Percentiles rank a stretch among this genome's conserved stretches.
These are phyloP conservation scores for Chenopodium formosanum DNA, from an alignment of 148 eudicot genomes.

Conservation along the genomic window DNA sequence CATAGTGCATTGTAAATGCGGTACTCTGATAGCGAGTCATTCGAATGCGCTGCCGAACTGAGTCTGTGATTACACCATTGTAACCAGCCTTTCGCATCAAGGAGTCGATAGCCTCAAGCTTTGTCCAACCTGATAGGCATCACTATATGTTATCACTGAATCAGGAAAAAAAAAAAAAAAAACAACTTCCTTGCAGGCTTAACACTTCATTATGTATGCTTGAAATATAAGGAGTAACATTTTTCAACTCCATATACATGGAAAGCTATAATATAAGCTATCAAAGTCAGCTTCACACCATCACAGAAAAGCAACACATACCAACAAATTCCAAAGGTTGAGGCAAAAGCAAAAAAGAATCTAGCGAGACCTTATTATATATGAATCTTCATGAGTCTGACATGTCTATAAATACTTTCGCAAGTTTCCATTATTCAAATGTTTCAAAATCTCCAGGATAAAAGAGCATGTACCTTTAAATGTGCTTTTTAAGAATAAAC, in stretches of 20 bases:
- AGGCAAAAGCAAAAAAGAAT: neutral
- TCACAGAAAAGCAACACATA: neutral
- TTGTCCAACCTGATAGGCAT: constrained; percentile 72
- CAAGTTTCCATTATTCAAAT: too few relatives aligned
- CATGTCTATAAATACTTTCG: too few relatives aligned
- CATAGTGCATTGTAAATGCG: constrained; percentile 64
- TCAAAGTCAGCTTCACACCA: neutral
- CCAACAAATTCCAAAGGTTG: neutral
- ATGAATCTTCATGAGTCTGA: too few relatives aligned
- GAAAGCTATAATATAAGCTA: neutral
- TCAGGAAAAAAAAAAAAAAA: neutral
- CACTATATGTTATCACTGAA: neutral
- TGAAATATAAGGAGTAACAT: neutral
- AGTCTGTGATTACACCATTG: constrained; percentile 64
- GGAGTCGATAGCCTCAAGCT: constrained; percentile 77
- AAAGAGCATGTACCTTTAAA: too few relatives aligned
- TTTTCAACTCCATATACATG: neutral
- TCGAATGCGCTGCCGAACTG: constrained; percentile 56
- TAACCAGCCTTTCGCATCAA: constrained; percentile 79
- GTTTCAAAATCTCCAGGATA: too few relatives aligned
- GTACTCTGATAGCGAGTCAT: constrained; percentile 93
- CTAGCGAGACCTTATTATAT: too few relatives aligned
- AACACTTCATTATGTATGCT: neutral
- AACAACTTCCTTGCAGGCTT: neutral
- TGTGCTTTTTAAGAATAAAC: too few relatives aligned